These are phyloP conservation scores for Cyclotella cryptica DNA, from an alignment of 108 stramenopile genomes.

Conservation along the genomic window DNA sequence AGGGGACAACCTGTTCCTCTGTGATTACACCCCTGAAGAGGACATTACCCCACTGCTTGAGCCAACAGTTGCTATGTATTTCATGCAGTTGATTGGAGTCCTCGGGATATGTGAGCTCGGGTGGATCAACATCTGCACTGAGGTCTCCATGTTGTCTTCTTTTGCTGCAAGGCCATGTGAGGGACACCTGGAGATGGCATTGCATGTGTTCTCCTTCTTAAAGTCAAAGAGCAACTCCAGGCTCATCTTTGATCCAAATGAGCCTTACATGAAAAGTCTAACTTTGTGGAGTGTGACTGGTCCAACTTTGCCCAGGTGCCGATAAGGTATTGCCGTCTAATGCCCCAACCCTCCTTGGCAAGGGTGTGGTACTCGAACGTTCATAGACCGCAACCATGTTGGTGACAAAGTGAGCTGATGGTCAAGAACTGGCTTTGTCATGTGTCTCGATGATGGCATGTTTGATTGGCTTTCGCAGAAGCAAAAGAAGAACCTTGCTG, in stretches of 20 bases:
- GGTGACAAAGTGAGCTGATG: no score
- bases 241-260: slow-evolving; percentile 50
- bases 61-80: slow-evolving; percentile 19
- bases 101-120: slow-evolving; percentile 65
- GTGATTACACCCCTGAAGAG: slow-evolving; percentile 7
- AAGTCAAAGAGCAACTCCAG: slow-evolving; percentile 21
- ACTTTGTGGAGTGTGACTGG: slow-evolving; percentile 18
- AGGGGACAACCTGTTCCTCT: slow-evolving; percentile 36
- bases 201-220: slow-evolving; percentile 43
- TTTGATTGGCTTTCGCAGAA: slow-evolving; percentile 41
- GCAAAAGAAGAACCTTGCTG: slow-evolving; percentile 49
- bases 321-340: slow-evolving; percentile 24
- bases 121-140: slow-evolving; percentile 49
- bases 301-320: background rate
- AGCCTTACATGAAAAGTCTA: slow-evolving; percentile 2
- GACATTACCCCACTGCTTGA: background rate
- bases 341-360: slow-evolving; percentile 24
- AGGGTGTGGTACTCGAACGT: slow-evolving; percentile 2
- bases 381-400: no score
- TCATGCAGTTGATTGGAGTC: slow-evolving; percentile 38
- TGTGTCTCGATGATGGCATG: slow-evolving; percentile 18
- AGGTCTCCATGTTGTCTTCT: slow-evolving; percentile 55
- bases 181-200: slow-evolving; percentile 52
- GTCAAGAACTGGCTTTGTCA: no score
- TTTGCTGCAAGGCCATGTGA: slow-evolving; percentile 44